These are phyloP conservation scores for Dipodascus geniculatus DNA, from an alignment of 805 yeast species.

Conservation along the genomic window DNA sequence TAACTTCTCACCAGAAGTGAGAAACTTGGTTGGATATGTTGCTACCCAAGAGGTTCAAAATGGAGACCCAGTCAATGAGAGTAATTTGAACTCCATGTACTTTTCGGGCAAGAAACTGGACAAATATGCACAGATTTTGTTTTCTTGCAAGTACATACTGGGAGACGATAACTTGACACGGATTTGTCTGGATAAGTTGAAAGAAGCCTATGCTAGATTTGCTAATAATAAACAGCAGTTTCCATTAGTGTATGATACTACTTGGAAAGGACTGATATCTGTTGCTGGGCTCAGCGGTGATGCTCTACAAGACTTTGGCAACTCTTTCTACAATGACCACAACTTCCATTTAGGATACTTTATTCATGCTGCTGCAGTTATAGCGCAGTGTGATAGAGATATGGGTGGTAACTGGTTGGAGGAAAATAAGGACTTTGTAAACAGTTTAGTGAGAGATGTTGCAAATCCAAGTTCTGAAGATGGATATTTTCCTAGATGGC, in stretches of 20 bases:
- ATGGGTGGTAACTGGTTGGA: conserved; percentile 37
- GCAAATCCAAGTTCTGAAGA: conserved; percentile 47
- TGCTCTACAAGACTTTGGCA: conserved; percentile 57
- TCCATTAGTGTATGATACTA: conserved; percentile 61
- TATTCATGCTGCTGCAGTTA: conserved; percentile 70
- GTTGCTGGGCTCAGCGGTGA: conserved; percentile 41
- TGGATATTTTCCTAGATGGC: conserved; percentile 46
- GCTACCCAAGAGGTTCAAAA: conserved; percentile 33
- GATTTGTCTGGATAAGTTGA: conserved; percentile 40
- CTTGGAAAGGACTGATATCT: conserved; percentile 71
- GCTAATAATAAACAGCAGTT: conserved; percentile 47
- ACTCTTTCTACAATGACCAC: conserved; percentile 73
- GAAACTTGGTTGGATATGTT: conserved; percentile 29
- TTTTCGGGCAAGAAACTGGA: conserved; percentile 75
- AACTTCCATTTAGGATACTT: conserved; percentile 83
- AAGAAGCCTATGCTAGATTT: conserved; percentile 53
- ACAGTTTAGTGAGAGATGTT: conserved; percentile 51
- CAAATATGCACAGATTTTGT: conserved; percentile 70
- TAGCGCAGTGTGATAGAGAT: conserved; percentile 50
- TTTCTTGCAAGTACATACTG: conserved; percentile 50
- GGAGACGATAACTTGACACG: conserved; percentile 39
- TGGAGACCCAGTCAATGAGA: conserved; percentile 36
- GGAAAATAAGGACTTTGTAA: conserved; percentile 43
- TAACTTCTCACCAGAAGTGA: conserved; percentile 27
- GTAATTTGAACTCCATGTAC: conserved; percentile 71